phyloP scores from a whole-genome alignment of 1,284 basidiomycete species.

The Ceratobasidium sp. region DNA sequence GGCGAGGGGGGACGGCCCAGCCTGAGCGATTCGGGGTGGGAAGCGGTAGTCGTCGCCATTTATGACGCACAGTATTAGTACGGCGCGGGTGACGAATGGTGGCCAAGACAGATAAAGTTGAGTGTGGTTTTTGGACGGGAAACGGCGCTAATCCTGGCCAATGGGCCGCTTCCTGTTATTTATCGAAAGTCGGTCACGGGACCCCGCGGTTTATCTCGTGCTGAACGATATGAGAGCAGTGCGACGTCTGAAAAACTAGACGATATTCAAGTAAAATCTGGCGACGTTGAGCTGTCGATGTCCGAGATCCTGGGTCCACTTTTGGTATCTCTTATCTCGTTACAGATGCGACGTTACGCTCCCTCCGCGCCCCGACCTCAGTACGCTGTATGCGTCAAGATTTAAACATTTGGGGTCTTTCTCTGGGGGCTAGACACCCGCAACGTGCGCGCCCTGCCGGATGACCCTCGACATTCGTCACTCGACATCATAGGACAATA shows the following conservation, averaged over 20 bases:
- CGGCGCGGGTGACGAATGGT: background rate
- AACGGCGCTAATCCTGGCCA: background rate
- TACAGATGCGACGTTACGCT: background rate
- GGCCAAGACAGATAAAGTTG: background rate
- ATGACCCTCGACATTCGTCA: background rate
- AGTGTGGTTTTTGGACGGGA: background rate
- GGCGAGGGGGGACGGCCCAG: constrained; percentile 26
- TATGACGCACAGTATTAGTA: constrained; percentile 34
- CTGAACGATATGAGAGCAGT: too few relatives aligned
- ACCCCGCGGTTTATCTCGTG: too few relatives aligned
- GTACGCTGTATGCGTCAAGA: constrained; percentile 35
- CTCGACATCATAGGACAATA: background rate
- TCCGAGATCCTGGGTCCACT: background rate
- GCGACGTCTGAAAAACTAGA: too few relatives aligned
- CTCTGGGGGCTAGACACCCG: constrained; percentile 8
- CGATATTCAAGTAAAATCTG: too few relatives aligned
- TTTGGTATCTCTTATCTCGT: constrained; percentile 14
- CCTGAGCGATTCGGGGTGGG: constrained; percentile 37
- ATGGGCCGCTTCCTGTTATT: background rate
- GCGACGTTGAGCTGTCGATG: too few relatives aligned
- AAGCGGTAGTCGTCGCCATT: constrained; percentile 37
- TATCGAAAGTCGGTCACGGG: too few relatives aligned
- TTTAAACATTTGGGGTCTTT: constrained; percentile 43
- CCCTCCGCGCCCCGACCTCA: constrained; percentile 32
- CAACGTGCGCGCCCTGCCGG: constrained; percentile 4